phyloP scores from a whole-genome alignment of 169 alveolate genomes.

The Theileria luwenshuni region DNA sequence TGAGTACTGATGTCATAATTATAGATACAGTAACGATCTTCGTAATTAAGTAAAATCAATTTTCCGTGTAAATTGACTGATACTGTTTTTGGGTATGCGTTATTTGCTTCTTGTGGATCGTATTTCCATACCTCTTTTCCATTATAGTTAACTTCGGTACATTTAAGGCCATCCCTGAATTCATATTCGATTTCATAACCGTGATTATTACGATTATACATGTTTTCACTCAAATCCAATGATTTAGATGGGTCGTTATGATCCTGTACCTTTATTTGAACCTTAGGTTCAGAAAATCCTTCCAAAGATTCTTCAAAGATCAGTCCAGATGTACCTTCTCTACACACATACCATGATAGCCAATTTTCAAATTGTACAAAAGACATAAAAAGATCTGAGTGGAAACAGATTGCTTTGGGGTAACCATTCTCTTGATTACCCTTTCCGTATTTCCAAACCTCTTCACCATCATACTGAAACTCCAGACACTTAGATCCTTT shows the following conservation, averaged over 20 bases:
- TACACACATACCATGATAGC: not conserved
- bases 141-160: not conserved
- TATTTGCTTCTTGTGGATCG: not conserved
- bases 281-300: not conserved
- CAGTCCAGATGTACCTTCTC: not conserved
- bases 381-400: not conserved
- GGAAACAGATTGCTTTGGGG: constrained; percentile 4
- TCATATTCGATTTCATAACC: not conserved
- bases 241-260: not conserved
- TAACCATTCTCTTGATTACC: not conserved
- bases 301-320: not conserved
- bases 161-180: not conserved
- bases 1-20: no score
- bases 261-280: not conserved
- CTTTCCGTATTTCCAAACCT: not conserved
- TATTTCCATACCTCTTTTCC: not conserved
- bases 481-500: not conserved
- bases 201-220: not conserved
- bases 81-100: no score
- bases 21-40: no score
- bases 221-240: no score
- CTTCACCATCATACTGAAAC: not conserved
- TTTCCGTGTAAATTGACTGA: no score
- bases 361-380: not conserved
- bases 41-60: no score